A percentile compares a stretch with the other conserved stretches of the same genome.
Evolutionary conservation across 495 filamentous ascomycete genomes (phyloP).

Genomic region (Tuber borchii): DNA sequence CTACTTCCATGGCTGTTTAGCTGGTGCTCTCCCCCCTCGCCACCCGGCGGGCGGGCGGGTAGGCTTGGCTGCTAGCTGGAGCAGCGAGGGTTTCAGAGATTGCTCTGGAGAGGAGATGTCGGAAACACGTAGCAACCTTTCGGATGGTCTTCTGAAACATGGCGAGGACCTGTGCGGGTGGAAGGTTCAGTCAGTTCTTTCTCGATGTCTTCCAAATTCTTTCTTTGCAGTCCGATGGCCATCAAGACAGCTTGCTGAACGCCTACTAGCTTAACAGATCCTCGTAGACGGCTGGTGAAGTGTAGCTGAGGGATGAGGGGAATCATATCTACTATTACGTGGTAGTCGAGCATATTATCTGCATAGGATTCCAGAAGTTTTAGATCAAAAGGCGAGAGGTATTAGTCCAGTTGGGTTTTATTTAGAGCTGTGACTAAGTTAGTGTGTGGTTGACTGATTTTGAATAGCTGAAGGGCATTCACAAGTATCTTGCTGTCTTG

Average conservation of each 20-base stretch:
- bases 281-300: constrained; percentile 47
- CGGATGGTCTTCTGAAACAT: constrained; percentile 96
- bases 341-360: constrained; percentile 94
- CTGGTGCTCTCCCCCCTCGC: no score
- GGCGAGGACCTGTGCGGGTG: constrained; percentile 73
- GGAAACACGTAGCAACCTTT: constrained; percentile 73
- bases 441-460: constrained; percentile 43
- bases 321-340: constrained; percentile 90
- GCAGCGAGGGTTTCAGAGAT: constrained; percentile 51
- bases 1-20: no score
- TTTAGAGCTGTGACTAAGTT: constrained; percentile 52
- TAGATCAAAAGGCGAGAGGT: constrained; percentile 84
- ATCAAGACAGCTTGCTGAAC: constrained; percentile 81
- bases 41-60: no score
- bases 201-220: constrained; percentile 73
- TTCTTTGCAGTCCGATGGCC: constrained; percentile 81
- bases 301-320: constrained; percentile 72
- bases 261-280: constrained; percentile 57
- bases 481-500: constrained; percentile 36
- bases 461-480: background rate
- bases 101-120: constrained; percentile 63
- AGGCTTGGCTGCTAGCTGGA: no score
- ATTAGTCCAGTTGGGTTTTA: constrained; percentile 64
- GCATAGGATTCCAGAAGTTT: constrained; percentile 92
- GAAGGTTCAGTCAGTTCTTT: constrained; percentile 69